Evolutionary conservation across 768 basidiomycete species (phyloP), one percentile per base, ranked within the genome.

Genomic region (Cystobasidium tubakii): DNA sequence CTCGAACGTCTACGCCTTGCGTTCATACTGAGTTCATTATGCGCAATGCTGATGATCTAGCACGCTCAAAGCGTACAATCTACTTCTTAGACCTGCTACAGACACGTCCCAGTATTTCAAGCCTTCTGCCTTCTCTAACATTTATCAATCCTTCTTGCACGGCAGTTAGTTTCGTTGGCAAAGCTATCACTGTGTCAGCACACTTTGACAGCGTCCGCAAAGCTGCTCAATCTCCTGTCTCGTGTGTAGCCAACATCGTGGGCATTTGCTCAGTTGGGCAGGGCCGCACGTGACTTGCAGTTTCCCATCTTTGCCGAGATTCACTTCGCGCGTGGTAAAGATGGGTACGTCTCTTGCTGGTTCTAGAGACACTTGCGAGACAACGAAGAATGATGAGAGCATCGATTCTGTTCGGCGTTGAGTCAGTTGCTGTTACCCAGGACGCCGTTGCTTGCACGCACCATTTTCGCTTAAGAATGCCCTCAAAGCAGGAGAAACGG

Each of bases 161-260:
- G 39, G 39, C 6, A 39, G 39, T 39, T 15, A 39, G 39, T 6
- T 39, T 6, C 15, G 39, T 15, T 6, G 39, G 29, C 57, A 29
- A 31, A 2, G 25, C 25, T 25, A 12, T 60, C 57, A 60, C 17
- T 29, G 57, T 25, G 57, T 25, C 57, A 73, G 39, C 6, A 79
- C 80, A 19, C 53, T 67, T n/a, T 62, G 60, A 77, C 93, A 96
- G 76, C 93, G 85, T 23, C 74, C 74, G 81, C 93, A 95, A 13
- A 94, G 80, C 12, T 80, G 79, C 21, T 87, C 84, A 15, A 83
- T 80, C 46, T 83, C 79, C 13, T 80, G 76, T 17, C 88, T 84
- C 1, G 87, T 88, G 79, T 85, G 89, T 6, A 87, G 88, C 92
- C 94, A 96, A 81, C 95, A 98, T 19, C 94, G 86, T 27, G 92